phyloP scores from a whole-genome alignment of 306 rosid genomes.

The Inga leiocalycina region DNA sequence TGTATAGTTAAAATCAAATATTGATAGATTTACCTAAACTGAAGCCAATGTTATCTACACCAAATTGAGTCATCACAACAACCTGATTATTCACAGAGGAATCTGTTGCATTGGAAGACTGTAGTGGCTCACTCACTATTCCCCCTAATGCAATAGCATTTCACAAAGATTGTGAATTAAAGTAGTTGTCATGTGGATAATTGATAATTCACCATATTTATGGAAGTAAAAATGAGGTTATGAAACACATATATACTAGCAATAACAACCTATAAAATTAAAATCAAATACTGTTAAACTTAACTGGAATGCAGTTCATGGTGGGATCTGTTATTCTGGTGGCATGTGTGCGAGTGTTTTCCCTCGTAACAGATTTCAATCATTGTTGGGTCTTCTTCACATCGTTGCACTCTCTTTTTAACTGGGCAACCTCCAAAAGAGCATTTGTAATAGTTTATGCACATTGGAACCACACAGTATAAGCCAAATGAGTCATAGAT shows the following conservation, averaged over 20 bases:
- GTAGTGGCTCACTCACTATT: background rate
- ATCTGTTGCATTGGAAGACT: background rate
- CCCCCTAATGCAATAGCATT: background rate
- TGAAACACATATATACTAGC: background rate
- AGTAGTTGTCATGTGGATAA: background rate
- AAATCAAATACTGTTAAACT: background rate
- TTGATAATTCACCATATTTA: background rate
- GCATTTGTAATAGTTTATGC: background rate
- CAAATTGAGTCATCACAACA: background rate
- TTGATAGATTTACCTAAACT: background rate
- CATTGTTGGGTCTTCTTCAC: background rate
- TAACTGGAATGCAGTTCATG: background rate
- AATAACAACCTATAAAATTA: no score
- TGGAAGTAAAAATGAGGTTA: background rate
- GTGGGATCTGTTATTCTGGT: background rate
- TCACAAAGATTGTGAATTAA: background rate
- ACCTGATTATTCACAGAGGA: background rate
- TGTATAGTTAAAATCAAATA: background rate
- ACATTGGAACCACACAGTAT: background rate
- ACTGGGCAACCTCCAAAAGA: background rate
- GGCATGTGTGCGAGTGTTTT: background rate
- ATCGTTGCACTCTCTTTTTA: background rate
- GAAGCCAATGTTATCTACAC: background rate
- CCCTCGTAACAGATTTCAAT: background rate
- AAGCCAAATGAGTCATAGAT: background rate